Percentiles rank a stretch among this genome's conserved stretches.
These are phyloP conservation scores for Tieghemiomyces parasiticus DNA, from an alignment of 192 early-diverging fungal species.

Conservation along the genomic window DNA sequence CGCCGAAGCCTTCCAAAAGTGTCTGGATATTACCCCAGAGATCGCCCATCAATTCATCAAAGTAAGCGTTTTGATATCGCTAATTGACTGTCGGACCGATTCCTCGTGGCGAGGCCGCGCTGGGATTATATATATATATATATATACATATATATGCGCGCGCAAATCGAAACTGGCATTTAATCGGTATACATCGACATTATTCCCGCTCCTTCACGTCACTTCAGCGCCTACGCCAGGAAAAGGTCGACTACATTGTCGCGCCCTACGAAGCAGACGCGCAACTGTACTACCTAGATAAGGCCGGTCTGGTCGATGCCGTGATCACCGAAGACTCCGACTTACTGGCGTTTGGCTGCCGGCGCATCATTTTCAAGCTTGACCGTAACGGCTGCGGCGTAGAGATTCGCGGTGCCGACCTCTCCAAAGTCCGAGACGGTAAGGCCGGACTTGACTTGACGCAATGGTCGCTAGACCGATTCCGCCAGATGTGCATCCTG, in stretches of 20 bases:
- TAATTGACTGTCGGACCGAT: too few species aligned
- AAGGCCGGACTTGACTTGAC: slow-evolving; percentile 31
- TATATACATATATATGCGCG: too few species aligned
- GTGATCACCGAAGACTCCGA: slow-evolving; percentile 94
- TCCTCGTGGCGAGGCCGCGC: too few species aligned
- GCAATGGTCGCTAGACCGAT: slow-evolving; percentile 38
- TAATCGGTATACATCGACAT: too few species aligned
- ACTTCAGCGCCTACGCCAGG: slow-evolving; percentile 28
- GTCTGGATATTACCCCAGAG: slow-evolving; percentile 67
- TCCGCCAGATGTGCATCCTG: slow-evolving; percentile 91
- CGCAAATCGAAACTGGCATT: too few species aligned
- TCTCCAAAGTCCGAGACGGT: slow-evolving; percentile 32
- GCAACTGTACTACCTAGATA: slow-evolving; percentile 74
- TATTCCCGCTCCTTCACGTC: too few species aligned
- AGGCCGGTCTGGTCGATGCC: slow-evolving; percentile 47
- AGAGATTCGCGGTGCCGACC: slow-evolving; percentile 39
- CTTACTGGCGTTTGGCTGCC: slow-evolving; percentile 81
- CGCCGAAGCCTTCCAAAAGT: slow-evolving; percentile 50
- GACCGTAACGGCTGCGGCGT: slow-evolving; percentile 50
- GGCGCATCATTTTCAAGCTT: slow-evolving; percentile 70
- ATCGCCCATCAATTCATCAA: slow-evolving; percentile 73
- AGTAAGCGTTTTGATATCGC: too few species aligned
- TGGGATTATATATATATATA: too few species aligned
- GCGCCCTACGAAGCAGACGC: slow-evolving; percentile 98
- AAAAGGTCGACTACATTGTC: slow-evolving; percentile 60